Base-by-base conservation (phyloP, 2,329 filamentous ascomycete species). In the Ophiocordyceps sinensis region DNA sequence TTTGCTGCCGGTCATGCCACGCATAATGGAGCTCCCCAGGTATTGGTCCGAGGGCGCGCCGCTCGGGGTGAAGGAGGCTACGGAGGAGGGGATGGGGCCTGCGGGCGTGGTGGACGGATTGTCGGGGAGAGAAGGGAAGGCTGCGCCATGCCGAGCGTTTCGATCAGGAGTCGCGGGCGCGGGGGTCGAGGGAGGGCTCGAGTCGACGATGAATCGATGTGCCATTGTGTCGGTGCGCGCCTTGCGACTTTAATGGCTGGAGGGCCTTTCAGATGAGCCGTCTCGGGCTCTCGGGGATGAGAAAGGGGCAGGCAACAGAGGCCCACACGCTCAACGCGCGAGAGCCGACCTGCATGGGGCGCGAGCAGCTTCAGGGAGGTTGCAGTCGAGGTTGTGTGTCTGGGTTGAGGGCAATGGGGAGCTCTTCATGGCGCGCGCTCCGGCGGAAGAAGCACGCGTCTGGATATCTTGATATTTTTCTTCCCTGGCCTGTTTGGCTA, bases 1-100 rank as follows among this genome's bases (percentile, higher is more conserved):
- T 37, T 65, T 68, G 15, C 57, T 56, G 29, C 56, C 56, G 31
- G 57, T 56, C 50, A 60, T 58, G 36, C 58, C 64, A 38, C 63
- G 64, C 58, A 70, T 60, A 41, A 74, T 64, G 31, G 72, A 75
- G 56, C 71, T 74, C 42, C 71, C 67, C 31, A 76, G 56, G 49
- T 65, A 75, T 12, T 69, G 70, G 28, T 65, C 68, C 19, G 73
- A 71, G 1, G 73, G 73, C 14, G 71, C 71, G 42, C 74, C 74
- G 14, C 65, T 63, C 2, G 73, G 71, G 1, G 72, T 75, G 56
- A 75, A 75, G 36, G 70, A 73, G 5, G 66, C 65, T 9, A 65
- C 63, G 8, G 70, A 70, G 26, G 72, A 71, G 1, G 71, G 69
- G 26, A 70, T 69, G 28, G 66, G 65, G 0, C 65, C 71, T 15